A percentile compares a stretch with the other conserved stretches of the same genome.
Evolutionary conservation across 169 alveolate species (phyloP).

Genomic region (Plasmodium cynomolgi): DNA sequence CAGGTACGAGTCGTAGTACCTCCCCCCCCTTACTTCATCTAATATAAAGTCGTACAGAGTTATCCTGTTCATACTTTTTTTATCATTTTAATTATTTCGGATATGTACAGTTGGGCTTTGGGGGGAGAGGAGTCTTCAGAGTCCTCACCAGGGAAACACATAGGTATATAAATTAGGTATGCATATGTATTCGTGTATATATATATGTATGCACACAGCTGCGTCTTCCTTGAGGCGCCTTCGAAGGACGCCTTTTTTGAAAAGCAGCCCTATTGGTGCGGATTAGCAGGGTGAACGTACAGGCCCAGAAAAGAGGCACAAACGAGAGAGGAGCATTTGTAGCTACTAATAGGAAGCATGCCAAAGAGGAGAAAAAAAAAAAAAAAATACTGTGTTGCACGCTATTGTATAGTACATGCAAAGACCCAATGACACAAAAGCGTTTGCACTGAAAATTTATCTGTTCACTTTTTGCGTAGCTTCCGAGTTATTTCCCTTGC

Average conservation of each 20-base stretch:
- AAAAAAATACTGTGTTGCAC: neutral
- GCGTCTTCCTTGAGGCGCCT: neutral
- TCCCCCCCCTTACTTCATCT: conserved; percentile 71
- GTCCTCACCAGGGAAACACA: neutral
- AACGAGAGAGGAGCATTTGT: neutral
- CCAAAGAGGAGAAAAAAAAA: neutral
- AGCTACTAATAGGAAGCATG: neutral
- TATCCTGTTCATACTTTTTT: conserved; percentile 64
- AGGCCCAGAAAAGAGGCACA: neutral
- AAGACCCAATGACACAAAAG: neutral
- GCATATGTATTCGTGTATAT: neutral
- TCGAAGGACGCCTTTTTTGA: neutral
- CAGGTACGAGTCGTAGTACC: conserved; percentile 39
- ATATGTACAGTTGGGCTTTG: neutral
- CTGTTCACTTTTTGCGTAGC: neutral
- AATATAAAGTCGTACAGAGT: conserved; percentile 67
- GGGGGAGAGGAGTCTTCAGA: neutral
- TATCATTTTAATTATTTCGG: conserved; percentile 26
- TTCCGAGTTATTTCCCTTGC: neutral
- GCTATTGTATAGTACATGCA: neutral
- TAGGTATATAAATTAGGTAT: neutral
- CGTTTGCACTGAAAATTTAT: neutral
- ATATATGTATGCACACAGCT: neutral
- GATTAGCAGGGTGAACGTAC: neutral
- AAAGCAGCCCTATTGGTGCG: neutral